Conservation (phyloP, 768 basidiomycete genomes). For the Phaffia australis region DNA sequence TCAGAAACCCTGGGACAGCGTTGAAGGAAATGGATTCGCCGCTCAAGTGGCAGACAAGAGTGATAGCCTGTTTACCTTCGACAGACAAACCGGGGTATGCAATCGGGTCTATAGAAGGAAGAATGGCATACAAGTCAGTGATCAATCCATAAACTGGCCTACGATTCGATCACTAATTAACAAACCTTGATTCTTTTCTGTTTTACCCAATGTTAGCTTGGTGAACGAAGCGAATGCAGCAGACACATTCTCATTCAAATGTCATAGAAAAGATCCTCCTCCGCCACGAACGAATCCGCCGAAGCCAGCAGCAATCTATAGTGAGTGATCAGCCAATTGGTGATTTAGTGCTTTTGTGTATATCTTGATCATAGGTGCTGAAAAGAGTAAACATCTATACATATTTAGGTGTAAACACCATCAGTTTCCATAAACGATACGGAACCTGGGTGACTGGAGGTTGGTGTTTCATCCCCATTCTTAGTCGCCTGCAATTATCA, state of each 20-base stretch:
- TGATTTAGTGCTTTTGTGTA: background rate
- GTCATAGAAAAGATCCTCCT: conserved; percentile 35
- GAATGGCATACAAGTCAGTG: conserved; percentile 89
- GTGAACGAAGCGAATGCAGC: conserved; percentile 11
- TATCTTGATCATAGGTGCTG: conserved; percentile 55
- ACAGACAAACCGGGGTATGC: conserved; percentile 47
- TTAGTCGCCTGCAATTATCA: too few relatives aligned
- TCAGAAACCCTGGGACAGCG: conserved; percentile 7
- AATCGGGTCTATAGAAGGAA: conserved; percentile 46
- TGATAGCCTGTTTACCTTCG: conserved; percentile 69
- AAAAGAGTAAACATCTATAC: conserved; percentile 51
- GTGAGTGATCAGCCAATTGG: conserved; percentile 18
- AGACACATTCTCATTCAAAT: conserved; percentile 81
- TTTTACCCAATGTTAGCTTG: conserved; percentile 8
- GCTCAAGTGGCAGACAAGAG: conserved; percentile 85
- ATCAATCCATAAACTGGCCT: background rate
- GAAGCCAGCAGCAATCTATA: conserved; percentile 16
- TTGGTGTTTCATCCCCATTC: too few relatives aligned
- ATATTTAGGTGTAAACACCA: conserved; percentile 74
- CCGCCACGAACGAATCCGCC: conserved; percentile 26
- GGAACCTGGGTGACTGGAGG: conserved; percentile 79
- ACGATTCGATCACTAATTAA: background rate
- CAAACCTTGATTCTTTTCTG: background rate
- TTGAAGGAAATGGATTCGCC: conserved; percentile 67
- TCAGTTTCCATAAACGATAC: conserved; percentile 71